A percentile compares a stretch with the other conserved stretches of the same genome.
phyloP scores from a whole-genome alignment of 106 monocot genomes.

The Platanthera guangdongensis region DNA sequence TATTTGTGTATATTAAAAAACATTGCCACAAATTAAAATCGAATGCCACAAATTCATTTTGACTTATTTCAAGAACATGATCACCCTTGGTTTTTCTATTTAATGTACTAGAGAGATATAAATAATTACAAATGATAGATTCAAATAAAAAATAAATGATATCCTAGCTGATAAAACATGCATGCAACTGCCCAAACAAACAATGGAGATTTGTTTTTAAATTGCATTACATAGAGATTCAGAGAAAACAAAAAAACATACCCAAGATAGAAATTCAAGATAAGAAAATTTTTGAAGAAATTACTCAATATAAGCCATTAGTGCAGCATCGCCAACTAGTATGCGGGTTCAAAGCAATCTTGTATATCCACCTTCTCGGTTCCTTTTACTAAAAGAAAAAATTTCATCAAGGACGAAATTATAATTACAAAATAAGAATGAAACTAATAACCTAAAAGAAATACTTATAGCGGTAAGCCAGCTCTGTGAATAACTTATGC shows the following conservation, averaged over 20 bases:
- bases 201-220: background rate
- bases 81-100: too few relatives aligned
- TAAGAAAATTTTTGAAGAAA: background rate
- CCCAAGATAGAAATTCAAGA: background rate
- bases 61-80: too few relatives aligned
- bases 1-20: too few relatives aligned
- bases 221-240: background rate
- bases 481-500: slow-evolving; percentile 90
- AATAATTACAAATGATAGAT: background rate
- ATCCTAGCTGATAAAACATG: background rate
- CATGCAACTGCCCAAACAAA: background rate
- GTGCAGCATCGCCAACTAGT: slow-evolving; percentile 91
- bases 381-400: slow-evolving; percentile 25
- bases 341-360: slow-evolving; percentile 90
- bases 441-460: background rate
- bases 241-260: background rate
- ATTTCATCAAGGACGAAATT: background rate
- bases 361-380: slow-evolving; percentile 96
- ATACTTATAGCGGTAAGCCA: slow-evolving; percentile 96
- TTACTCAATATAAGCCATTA: slow-evolving; percentile 99
- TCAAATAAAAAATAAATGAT: background rate
- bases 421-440: background rate
- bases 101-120: too few relatives aligned
- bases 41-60: too few relatives aligned
- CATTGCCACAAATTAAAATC: too few relatives aligned